phyloP scores from a whole-genome alignment of 2,329 filamentous ascomycete genomes.

The Teratosphaeria zuluensis region DNA sequence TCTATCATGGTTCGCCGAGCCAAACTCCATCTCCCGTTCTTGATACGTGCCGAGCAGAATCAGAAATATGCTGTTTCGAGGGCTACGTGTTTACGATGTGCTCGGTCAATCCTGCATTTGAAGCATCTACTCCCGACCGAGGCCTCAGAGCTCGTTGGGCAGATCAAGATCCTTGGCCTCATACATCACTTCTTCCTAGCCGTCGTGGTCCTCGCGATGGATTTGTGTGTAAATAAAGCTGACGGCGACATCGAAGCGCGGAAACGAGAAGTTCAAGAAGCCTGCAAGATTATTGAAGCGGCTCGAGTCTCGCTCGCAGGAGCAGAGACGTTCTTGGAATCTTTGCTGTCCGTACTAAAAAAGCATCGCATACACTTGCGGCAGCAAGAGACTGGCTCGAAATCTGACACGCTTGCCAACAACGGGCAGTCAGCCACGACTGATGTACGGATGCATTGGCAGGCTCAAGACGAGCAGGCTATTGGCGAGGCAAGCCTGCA shows the following conservation, averaged over 20 bases:
- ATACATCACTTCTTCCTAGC: background rate
- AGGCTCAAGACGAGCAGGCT: too few relatives aligned
- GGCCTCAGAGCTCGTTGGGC: constrained; percentile 6
- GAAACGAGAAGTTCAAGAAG: constrained; percentile 11
- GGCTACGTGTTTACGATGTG: constrained; percentile 12
- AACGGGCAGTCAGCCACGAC: too few relatives aligned
- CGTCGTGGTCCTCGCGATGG: constrained; percentile 18
- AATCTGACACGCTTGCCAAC: background rate
- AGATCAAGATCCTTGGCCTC: background rate
- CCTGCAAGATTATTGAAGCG: constrained; percentile 15
- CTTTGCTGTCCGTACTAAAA: constrained; percentile 13
- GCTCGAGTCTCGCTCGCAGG: constrained; percentile 7
- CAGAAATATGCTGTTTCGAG: constrained; percentile 13
- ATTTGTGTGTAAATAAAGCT: constrained; percentile 18
- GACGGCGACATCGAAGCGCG: constrained; percentile 4
- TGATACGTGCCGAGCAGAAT: constrained; percentile 13
- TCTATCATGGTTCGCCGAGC: constrained; percentile 15
- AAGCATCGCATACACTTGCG: constrained; percentile 17
- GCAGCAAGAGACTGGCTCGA: background rate
- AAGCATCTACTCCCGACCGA: background rate
- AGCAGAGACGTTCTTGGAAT: constrained; percentile 13
- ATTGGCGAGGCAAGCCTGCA: background rate
- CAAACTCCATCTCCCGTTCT: constrained; percentile 20
- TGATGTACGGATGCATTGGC: too few relatives aligned
- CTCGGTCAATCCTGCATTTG: constrained; percentile 10